Conservation (phyloP, 2,329 filamentous ascomycete species). For the Curvularia eragrostidis region DNA sequence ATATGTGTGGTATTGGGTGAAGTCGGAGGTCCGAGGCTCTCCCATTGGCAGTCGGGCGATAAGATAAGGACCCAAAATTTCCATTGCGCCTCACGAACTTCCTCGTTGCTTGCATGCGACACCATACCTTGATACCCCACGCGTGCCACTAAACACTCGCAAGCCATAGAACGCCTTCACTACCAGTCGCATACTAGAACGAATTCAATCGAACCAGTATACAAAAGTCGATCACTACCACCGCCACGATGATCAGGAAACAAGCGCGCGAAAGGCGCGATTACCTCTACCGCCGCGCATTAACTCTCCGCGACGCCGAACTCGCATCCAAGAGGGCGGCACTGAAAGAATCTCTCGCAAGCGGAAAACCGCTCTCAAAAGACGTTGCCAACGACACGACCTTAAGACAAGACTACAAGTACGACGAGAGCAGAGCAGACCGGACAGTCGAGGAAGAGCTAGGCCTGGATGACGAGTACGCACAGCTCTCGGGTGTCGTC, state of each 20-base stretch:
- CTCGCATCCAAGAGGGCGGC: conserved; percentile 91
- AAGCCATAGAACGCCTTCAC: not conserved
- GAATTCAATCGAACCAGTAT: not conserved
- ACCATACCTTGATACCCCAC: conserved; percentile 6
- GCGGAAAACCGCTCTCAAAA: conserved; percentile 83
- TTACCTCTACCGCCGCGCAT: conserved; percentile 81
- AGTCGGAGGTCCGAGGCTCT: conserved; percentile 14
- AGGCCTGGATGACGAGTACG: conserved; percentile 88
- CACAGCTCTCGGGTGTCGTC: conserved; percentile 85
- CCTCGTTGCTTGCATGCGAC: conserved; percentile 3
- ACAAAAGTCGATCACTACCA: not conserved
- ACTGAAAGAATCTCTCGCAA: conserved; percentile 83
- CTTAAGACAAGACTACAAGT: conserved; percentile 87
- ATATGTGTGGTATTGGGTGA: not conserved
- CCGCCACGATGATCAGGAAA: conserved; percentile 42
- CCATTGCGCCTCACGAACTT: conserved; percentile 13
- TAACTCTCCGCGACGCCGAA: conserved; percentile 80
- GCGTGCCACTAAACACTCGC: not conserved
- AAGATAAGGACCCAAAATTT: conserved; percentile 18
- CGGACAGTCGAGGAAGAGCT: conserved; percentile 71
- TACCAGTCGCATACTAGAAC: not conserved
- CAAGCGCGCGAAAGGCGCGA: conserved; percentile 81
- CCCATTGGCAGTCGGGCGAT: conserved; percentile 13
- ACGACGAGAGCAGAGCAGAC: conserved; percentile 82
- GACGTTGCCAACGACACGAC: conserved; percentile 84